These are phyloP conservation scores for Globisporangium alternatum DNA, from an alignment of 352 stramenopile genomes.

Conservation along the genomic window DNA sequence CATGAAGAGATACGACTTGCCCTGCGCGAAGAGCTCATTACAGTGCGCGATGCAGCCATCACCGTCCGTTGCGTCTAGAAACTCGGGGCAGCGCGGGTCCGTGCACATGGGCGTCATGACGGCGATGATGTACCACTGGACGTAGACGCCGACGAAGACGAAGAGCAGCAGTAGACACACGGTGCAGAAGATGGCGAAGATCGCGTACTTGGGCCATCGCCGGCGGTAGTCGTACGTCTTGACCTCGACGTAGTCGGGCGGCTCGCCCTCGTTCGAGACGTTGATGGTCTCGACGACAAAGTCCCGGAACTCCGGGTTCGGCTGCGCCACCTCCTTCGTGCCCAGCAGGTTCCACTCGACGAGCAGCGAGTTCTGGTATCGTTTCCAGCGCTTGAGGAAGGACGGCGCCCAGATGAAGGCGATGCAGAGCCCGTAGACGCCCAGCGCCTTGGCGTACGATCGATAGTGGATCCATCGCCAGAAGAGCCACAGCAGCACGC, in stretches of 20 bases:
- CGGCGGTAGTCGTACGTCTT: slow-evolving; percentile 52
- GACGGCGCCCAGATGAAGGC: slow-evolving; percentile 53
- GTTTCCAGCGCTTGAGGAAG: slow-evolving; percentile 57
- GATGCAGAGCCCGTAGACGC: slow-evolving; percentile 46
- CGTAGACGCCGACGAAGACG: slow-evolving; percentile 53
- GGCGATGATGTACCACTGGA: slow-evolving; percentile 70
- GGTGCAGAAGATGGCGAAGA: slow-evolving; percentile 48
- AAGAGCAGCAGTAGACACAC: slow-evolving; percentile 51
- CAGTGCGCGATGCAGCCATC: slow-evolving; percentile 39
- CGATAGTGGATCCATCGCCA: slow-evolving; percentile 57
- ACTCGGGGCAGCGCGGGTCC: slow-evolving; percentile 48
- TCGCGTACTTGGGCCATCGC: slow-evolving; percentile 55
- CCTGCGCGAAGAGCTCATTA: slow-evolving; percentile 43
- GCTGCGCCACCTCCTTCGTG: slow-evolving; percentile 42
- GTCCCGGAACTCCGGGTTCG: slow-evolving; percentile 52
- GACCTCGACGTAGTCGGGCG: slow-evolving; percentile 57
- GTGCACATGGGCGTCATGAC: slow-evolving; percentile 68
- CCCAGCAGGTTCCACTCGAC: slow-evolving; percentile 63
- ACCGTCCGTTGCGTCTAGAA: slow-evolving; percentile 23
- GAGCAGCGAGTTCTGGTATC: slow-evolving; percentile 62
- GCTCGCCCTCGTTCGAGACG: slow-evolving; percentile 45
- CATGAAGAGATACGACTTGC: slow-evolving; percentile 49
- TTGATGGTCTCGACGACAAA: slow-evolving; percentile 62
- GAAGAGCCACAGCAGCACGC: slow-evolving; percentile 47
- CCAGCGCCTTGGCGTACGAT: slow-evolving; percentile 47